phyloP scores from a whole-genome alignment of 371 early-diverging fungal species.

The Lichtheimia corymbifera region DNA sequence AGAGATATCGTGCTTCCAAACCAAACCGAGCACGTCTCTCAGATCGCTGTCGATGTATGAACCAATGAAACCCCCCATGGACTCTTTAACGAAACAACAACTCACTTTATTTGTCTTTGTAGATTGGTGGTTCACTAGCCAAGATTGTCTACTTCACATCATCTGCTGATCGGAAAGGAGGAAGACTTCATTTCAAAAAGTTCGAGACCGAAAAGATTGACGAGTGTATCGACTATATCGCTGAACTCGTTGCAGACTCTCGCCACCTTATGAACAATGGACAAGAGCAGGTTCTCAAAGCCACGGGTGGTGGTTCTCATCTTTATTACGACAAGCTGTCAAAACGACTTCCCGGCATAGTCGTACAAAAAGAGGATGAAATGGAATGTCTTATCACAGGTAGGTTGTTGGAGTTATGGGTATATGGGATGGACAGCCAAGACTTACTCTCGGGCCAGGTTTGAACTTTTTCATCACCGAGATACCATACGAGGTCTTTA shows the following conservation, averaged over 20 bases:
- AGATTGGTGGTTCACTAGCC: constrained; percentile 93
- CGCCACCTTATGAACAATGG: constrained; percentile 30
- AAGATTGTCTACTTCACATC: constrained; percentile 90
- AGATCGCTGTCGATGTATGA: constrained; percentile 88
- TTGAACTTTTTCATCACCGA: constrained; percentile 91
- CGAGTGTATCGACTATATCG: constrained; percentile 85
- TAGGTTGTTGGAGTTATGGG: constrained; percentile 21
- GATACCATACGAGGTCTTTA: constrained; percentile 95
- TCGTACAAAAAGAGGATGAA: constrained; percentile 81
- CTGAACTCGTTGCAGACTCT: constrained; percentile 63
- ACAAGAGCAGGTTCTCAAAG: constrained; percentile 58
- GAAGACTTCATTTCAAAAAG: constrained; percentile 90
- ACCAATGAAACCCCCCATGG: not conserved
- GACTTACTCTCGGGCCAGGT: constrained; percentile 37
- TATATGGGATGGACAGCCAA: not conserved
- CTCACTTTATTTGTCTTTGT: not conserved
- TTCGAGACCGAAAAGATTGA: constrained; percentile 93
- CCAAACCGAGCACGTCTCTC: constrained; percentile 83
- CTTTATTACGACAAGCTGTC: constrained; percentile 64
- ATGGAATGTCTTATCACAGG: constrained; percentile 86
- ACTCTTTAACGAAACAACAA: not conserved
- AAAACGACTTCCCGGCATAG: constrained; percentile 54
- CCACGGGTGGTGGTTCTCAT: constrained; percentile 90
- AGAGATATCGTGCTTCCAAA: constrained; percentile 88
- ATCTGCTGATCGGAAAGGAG: constrained; percentile 65